Evolutionary conservation across 1,284 basidiomycete species (phyloP).

Genomic region (Hymenochaete sp.): DNA sequence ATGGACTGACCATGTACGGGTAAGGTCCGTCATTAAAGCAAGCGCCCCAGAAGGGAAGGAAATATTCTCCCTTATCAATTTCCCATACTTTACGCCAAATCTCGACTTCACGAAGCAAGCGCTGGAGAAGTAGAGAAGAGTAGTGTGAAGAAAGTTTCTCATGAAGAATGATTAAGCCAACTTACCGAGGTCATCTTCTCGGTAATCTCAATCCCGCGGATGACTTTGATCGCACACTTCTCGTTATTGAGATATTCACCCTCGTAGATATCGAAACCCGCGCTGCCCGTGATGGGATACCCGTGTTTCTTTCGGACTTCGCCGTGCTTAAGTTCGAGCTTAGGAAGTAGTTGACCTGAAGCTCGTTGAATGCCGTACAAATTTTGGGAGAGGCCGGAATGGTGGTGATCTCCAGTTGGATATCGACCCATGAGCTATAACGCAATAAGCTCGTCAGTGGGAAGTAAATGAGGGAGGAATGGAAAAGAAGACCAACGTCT

Average conservation of each 20-base stretch:
- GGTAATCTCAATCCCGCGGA: slow-evolving; percentile 40
- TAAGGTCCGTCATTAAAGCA: slow-evolving; percentile 44
- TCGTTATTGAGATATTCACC: slow-evolving; percentile 43
- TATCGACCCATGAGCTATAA: slow-evolving; percentile 31
- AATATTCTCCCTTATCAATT: slow-evolving; percentile 39
- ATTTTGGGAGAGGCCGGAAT: slow-evolving; percentile 37
- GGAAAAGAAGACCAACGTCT: slow-evolving; percentile 25
- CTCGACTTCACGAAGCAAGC: slow-evolving; percentile 44
- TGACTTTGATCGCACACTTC: slow-evolving; percentile 47
- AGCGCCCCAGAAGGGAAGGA: slow-evolving; percentile 49
- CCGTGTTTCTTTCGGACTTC: slow-evolving; percentile 41
- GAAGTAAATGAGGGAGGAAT: too few species aligned
- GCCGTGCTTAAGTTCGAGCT: slow-evolving; percentile 39
- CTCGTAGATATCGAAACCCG: slow-evolving; percentile 44
- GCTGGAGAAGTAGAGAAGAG: slow-evolving; percentile 24
- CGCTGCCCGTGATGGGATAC: slow-evolving; percentile 41
- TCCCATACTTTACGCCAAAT: slow-evolving; percentile 50
- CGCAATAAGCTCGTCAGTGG: slow-evolving; percentile 3
- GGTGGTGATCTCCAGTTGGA: slow-evolving; percentile 28
- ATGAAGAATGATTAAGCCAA: not conserved
- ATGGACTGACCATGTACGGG: slow-evolving; percentile 51
- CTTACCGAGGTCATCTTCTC: slow-evolving; percentile 35
- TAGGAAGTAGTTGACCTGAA: slow-evolving; percentile 37
- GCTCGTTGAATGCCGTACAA: slow-evolving; percentile 39
- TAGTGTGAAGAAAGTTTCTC: not conserved